Conservation (phyloP, 2,329 filamentous ascomycete genomes). For the Phialophora verrucosa region DNA sequence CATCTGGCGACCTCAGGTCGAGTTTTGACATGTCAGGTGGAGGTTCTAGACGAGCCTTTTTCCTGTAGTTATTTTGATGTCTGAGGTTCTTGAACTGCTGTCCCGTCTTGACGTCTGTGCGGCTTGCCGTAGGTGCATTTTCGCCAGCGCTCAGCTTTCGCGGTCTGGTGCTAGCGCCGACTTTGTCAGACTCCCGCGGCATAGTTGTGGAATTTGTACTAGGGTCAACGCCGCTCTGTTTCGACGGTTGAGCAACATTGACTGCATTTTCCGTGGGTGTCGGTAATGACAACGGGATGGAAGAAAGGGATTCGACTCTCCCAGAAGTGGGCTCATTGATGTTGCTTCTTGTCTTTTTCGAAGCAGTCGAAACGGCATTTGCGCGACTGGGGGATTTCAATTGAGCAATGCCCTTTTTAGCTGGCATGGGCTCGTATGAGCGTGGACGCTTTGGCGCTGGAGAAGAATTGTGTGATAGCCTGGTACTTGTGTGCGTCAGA, state of each 20-base stretch:
- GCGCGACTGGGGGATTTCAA: not conserved
- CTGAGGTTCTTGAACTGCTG: constrained; percentile 33
- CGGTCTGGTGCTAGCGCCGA: not conserved
- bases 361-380: not conserved
- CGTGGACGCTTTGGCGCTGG: not conserved
- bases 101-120: constrained; percentile 14
- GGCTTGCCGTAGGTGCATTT: not conserved
- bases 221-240: not conserved
- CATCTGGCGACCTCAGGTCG: constrained; percentile 24
- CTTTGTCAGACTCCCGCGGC: not conserved
- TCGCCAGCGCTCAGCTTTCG: not conserved
- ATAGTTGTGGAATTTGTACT: not conserved
- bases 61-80: constrained; percentile 34
- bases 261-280: not conserved
- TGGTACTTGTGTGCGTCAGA: not conserved
- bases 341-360: not conserved
- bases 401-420: not conserved
- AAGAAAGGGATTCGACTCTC: not conserved
- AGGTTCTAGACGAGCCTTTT: constrained; percentile 27
- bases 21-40: constrained; percentile 28
- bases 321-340: not conserved
- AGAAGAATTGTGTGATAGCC: not conserved
- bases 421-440: not conserved
- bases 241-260: not conserved
- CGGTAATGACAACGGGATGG: not conserved